Base-by-base conservation (phyloP, 495 filamentous ascomycete species). In the Daldinia bambusicola region DNA sequence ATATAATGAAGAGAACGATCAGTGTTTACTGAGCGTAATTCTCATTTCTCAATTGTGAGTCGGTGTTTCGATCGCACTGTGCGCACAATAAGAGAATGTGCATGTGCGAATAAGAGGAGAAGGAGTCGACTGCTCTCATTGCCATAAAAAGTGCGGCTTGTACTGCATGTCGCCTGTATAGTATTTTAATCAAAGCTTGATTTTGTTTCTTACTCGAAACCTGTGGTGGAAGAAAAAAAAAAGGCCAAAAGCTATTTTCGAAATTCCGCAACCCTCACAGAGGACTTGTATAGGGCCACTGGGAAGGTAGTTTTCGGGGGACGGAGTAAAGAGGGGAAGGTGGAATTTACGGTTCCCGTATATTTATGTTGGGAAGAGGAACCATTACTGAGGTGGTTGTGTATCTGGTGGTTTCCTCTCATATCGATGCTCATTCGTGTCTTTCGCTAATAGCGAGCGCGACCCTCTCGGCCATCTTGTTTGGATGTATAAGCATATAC, bases 121-220 rank as follows among this genome's bases (percentile, higher is more conserved):
- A 61, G 55, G 55, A 36, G 66, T 59, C 52, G 57, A 58, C 61
- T 45, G 56, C 57, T 70, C 71, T 69, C 61, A 36, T 52, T 66
- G 61, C 61, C 58, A 43, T 61, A 65, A 64, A 71, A 69, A 61
- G 61, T 34, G 70, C 67, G 75, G 61, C 70, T 31, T 50, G 37
- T 55, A 67, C 56, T 43, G 31, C 36, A 71, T 63, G 69, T 69
- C 72, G 61, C 67, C 70, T 77, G 75, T 77, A 77, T 74, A 77
- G 60, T 77, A 75, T 75, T 74, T 69, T 65, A 73, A 75, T 75
- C 66, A 55, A 65, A 52, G 55, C 61, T 73, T 57, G 51, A 56
- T 72, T 62, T 66, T 65, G 56, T 67, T 68, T 75, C 55, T 72
- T 68, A 61, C 71, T 65, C 51, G 51, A 61, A 55, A 69, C 61